A percentile compares a stretch with the other conserved stretches of the same genome.
These are phyloP conservation scores for Termitomyces sp. DNA, from an alignment of 768 basidiomycete species.

Conservation along the genomic window DNA sequence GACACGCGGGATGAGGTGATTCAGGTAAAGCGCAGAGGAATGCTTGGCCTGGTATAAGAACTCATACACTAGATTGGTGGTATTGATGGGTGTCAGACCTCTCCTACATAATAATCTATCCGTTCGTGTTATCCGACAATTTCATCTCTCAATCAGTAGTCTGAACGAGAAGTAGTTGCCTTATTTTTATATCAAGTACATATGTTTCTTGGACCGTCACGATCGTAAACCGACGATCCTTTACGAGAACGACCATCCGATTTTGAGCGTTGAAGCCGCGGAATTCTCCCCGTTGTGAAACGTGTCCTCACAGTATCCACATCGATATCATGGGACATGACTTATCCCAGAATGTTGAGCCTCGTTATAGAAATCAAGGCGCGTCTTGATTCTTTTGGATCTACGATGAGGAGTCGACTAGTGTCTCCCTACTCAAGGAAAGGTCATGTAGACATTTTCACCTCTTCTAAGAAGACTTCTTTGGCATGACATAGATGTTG, in stretches of 20 bases:
- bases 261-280: not conserved
- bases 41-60: slow-evolving; percentile 52
- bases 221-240: not conserved
- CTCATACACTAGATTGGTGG: slow-evolving; percentile 43
- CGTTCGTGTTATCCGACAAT: not conserved
- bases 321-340: not conserved
- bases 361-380: too few relatives aligned
- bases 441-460: not conserved
- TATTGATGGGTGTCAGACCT: slow-evolving; percentile 62
- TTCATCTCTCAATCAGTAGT: not conserved
- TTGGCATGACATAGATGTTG: not conserved
- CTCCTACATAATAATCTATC: slow-evolving; percentile 45
- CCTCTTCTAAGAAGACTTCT: not conserved
- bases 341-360: too few relatives aligned
- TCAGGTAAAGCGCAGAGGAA: slow-evolving; percentile 60
- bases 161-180: not conserved
- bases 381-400: too few relatives aligned
- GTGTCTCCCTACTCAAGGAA: too few relatives aligned
- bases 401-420: too few relatives aligned
- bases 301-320: not conserved
- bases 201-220: not conserved
- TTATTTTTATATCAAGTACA: too few relatives aligned
- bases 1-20: slow-evolving; percentile 57
- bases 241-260: not conserved
- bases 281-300: too few relatives aligned